phyloP scores from a whole-genome alignment of 2,329 filamentous ascomycete genomes.

The Fusarium metavorans region DNA sequence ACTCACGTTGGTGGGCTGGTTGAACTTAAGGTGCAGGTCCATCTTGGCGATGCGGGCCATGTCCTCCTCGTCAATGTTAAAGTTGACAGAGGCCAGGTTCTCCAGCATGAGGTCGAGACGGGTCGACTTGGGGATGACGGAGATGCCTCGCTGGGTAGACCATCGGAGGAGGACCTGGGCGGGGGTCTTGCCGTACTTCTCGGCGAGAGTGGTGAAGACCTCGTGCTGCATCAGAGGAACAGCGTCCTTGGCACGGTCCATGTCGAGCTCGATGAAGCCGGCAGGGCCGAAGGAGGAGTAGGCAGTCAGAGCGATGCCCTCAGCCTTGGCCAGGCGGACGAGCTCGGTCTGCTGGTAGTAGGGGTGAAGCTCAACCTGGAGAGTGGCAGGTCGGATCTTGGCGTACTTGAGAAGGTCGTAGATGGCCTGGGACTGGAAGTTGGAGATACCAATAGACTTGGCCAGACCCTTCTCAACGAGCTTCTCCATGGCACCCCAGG shows the following conservation, averaged over 20 bases:
- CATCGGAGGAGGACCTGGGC: conserved; percentile 88
- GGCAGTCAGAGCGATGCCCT: conserved; percentile 81
- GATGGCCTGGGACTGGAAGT: conserved; percentile 83
- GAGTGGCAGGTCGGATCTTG: conserved; percentile 77
- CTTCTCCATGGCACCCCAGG: conserved; percentile 84
- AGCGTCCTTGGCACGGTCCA: conserved; percentile 68
- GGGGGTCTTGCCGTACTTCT: conserved; percentile 78
- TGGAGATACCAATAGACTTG: conserved; percentile 82
- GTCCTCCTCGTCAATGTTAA: conserved; percentile 75
- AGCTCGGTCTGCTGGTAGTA: conserved; percentile 84
- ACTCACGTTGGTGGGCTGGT: conserved; percentile 79
- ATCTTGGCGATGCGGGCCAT: conserved; percentile 74
- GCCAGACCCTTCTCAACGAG: conserved; percentile 77
- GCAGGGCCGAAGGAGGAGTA: conserved; percentile 88
- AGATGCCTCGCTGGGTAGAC: conserved; percentile 85
- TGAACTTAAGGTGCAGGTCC: conserved; percentile 78
- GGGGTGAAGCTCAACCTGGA: conserved; percentile 92
- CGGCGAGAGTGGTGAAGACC: conserved; percentile 72
- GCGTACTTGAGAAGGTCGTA: conserved; percentile 86
- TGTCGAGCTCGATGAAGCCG: conserved; percentile 81
- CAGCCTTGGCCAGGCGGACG: conserved; percentile 74
- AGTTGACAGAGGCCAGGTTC: conserved; percentile 76
- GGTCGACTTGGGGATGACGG: conserved; percentile 85
- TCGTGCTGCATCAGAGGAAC: conserved; percentile 78
- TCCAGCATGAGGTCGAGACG: conserved; percentile 64